Evolutionary conservation across 2,329 filamentous ascomycete genomes (phyloP), one percentile per base, ranked within the genome.

Genomic region (Zalaria sp.): DNA sequence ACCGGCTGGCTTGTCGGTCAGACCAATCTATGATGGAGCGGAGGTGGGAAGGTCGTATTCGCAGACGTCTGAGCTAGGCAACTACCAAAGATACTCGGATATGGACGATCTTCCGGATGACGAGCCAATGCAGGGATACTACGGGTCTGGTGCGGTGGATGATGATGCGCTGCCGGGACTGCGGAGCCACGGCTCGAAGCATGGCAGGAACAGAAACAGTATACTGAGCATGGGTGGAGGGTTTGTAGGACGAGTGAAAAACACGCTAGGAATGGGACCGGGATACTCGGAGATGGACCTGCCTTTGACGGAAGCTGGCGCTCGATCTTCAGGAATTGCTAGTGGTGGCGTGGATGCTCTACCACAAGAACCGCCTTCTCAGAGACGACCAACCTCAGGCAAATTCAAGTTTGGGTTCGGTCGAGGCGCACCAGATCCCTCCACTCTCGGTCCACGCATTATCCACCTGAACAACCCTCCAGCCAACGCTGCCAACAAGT

Each of bases 241-340:
- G 11, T 66, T 96, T 46, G 68, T 95, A 55, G 91, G 88, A 36
- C 80, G 75, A 55, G 82, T 89, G 35, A 96, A 93, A 68, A 88
- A 83, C 58, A 86, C 83, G 71, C 67, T 98, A 46, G 89, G 91
- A 41, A 87, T 94, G 79, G 81, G 77, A 6, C 71, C 73, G 25
- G 73, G 83, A 48, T 96, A 98, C 63, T 95, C 89, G 29, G 91
- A 96, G 64, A 98, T 98, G 91, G 89, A 98, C 58, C 70, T 98
- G 42, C 91, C 91, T 9, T 69, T 98, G 61, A 96, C 89, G 4
- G 86, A 96, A 58, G 67, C 81, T 37, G 75, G 71, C 41, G 72
- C 70, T 38, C 66, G 71, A 51, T 64, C 65, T 49, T 57, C 61
- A 18, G 38, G 43, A 7, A 37, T 41, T 9, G 38, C 61, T 64